Conservation (phyloP, 768 basidiomycete species). For the Pisolithus tinctorius region DNA sequence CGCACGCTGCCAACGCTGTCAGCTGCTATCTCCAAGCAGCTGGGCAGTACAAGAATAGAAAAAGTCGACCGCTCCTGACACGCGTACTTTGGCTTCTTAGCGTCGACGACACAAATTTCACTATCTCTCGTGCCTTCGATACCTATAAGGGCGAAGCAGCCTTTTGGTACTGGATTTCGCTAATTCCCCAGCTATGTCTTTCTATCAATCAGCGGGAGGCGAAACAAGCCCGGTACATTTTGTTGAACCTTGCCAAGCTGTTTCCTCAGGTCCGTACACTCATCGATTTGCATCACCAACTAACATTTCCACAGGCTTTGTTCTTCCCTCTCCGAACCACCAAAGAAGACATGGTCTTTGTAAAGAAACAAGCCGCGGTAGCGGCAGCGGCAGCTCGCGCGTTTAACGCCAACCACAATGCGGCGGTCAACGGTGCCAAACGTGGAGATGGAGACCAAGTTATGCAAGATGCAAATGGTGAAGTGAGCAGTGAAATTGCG, state of each 20-base stretch:
- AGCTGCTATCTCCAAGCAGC: constrained; percentile 98
- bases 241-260: constrained; percentile 83
- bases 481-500: constrained; percentile 20
- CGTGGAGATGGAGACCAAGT: constrained; percentile 25
- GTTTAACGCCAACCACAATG: constrained; percentile 29
- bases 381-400: constrained; percentile 29
- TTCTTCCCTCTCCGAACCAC: constrained; percentile 93
- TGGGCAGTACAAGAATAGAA: constrained; percentile 88
- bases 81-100: constrained; percentile 96
- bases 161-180: constrained; percentile 98
- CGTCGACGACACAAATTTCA: constrained; percentile 71
- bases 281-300: background rate
- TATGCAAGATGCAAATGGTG: constrained; percentile 23
- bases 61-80: constrained; percentile 84
- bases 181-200: constrained; percentile 88
- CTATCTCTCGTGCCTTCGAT: constrained; percentile 79
- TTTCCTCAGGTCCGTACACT: constrained; percentile 75
- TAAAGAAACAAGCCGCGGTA: constrained; percentile 37
- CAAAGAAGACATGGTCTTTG: constrained; percentile 56
- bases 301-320: constrained; percentile 54
- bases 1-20: constrained; percentile 83
- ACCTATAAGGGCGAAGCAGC: constrained; percentile 94
- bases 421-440: constrained; percentile 18
- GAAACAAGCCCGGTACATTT: constrained; percentile 83
- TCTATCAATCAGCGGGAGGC: constrained; percentile 90